Evolutionary conservation across 2,329 filamentous ascomycete genomes (phyloP).

Genomic region (Cadophora sp.): DNA sequence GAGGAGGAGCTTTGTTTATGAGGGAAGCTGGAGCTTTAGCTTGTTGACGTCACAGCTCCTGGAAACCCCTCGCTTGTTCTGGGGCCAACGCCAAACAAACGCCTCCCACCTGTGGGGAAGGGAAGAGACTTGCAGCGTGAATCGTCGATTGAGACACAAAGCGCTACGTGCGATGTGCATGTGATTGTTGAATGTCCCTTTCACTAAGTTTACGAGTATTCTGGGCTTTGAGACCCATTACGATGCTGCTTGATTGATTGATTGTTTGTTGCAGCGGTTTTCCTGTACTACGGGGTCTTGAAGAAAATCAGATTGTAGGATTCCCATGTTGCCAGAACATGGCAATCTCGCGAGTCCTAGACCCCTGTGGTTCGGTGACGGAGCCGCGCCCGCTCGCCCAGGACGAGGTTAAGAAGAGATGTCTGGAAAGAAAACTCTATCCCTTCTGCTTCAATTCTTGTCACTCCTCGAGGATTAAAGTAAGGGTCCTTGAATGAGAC

Average conservation of each 20-base stretch:
- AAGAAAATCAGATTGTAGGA: neutral
- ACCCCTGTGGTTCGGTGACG: neutral
- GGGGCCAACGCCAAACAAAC: neutral
- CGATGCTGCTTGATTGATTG: no score
- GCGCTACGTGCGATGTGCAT: slow-evolving; percentile 6
- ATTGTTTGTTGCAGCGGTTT: no score
- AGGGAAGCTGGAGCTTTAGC: slow-evolving; percentile 12
- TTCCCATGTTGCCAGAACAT: slow-evolving; percentile 4
- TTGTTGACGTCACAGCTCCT: slow-evolving; percentile 14
- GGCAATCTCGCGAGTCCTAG: slow-evolving; percentile 2
- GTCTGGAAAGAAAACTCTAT: no score
- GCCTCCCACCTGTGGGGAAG: neutral
- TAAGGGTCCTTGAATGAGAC: no score
- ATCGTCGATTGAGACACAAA: slow-evolving; percentile 6
- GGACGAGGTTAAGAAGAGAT: neutral
- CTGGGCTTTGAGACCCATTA: no score
- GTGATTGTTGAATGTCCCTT: neutral
- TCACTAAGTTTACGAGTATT: no score
- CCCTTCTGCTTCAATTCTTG: neutral
- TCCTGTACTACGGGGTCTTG: no score
- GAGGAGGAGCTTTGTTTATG: slow-evolving; percentile 16
- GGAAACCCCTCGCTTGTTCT: slow-evolving; percentile 7
- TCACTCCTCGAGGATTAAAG: no score
- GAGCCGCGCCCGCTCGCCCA: neutral
- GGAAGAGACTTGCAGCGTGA: slow-evolving; percentile 3